Conservation (phyloP, 78 protist genomes). For the Dictyostelium discoideum region DNA sequence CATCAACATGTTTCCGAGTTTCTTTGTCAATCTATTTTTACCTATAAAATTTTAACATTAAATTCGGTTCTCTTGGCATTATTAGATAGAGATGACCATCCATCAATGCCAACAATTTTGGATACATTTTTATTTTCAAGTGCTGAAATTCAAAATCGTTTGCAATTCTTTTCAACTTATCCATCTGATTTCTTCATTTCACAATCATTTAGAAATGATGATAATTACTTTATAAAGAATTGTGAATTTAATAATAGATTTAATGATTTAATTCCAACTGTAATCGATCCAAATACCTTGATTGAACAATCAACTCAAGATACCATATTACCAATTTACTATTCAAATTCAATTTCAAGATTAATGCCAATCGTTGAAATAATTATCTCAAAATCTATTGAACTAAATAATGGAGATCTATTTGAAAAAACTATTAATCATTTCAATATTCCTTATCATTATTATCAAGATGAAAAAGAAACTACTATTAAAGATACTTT, state of each 20-base stretch:
- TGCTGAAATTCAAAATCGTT: background rate
- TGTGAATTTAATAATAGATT: constrained; percentile 4
- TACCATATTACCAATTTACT: background rate
- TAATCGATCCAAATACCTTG: background rate
- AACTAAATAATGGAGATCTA: background rate
- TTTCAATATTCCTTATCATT: background rate
- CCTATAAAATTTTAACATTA: constrained; percentile 1
- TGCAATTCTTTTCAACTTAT: background rate
- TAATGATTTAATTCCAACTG: constrained; percentile 6
- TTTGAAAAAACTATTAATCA: background rate
- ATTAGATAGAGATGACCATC: constrained; percentile 9
- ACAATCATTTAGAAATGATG: background rate
- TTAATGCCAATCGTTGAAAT: constrained; percentile 7
- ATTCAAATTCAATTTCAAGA: constrained; percentile 3
- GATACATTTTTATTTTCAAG: background rate
- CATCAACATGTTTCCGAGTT: background rate
- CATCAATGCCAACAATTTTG: background rate
- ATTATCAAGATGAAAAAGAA: constrained; percentile 15
- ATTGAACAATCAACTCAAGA: background rate
- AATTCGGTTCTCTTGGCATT: background rate
- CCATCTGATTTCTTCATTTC: no score
- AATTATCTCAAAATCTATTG: background rate
- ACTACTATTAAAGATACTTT: background rate
- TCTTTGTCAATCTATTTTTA: constrained; percentile 2
- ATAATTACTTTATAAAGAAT: constrained; percentile 11